Evolutionary conservation across 2,329 filamentous ascomycete species (phyloP), one percentile per base, ranked within the genome.

Genomic region (Colletotrichum sp.): DNA sequence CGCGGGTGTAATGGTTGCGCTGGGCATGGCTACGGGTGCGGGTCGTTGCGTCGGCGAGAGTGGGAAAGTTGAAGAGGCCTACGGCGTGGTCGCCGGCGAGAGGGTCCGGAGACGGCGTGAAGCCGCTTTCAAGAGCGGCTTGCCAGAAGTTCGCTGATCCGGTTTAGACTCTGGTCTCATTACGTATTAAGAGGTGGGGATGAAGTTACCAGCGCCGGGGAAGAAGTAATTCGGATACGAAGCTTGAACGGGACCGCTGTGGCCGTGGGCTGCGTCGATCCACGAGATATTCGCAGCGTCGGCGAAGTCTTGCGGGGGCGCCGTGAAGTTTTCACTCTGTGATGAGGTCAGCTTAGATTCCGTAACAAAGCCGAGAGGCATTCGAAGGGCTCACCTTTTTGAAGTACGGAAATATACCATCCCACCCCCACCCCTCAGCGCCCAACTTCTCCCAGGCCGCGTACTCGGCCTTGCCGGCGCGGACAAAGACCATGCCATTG

Each of bases 401-500:
- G 72, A 89, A 85, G 60, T 88, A 89, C 0, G 85, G 87, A 0
- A 86, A 79, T 6, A 90, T 55, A 7, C 78, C 70, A 21, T 81
- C 72, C 81, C 80, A 83, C 1, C 86, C 80, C 82, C 86, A 88
- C 7, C 85, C 87, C 1, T 83, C 78, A 57, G 88, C 87, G 0
- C 87, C 88, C 5, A 90, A 77, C 4, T 79, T 78, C 48, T 83
- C 82, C 88, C 88, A 90, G 2, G 81, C 80, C 60, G 88, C 81
- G 60, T 87, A 87, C 59, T 87, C 86, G 1, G 80, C 78, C 21
- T 79, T 78, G 5, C 81, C 80, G 4, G 84, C 82, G 15, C 84
- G 80, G 39, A 83, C 81, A 74, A 82, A 85, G 26, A 85, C 79
- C 79, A 86, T 82, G 32, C 81, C 82, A 79, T 88, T 87, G 61